Evolutionary conservation across 257 asterid species (phyloP).

Genomic region (Rubia yunnanensis): DNA sequence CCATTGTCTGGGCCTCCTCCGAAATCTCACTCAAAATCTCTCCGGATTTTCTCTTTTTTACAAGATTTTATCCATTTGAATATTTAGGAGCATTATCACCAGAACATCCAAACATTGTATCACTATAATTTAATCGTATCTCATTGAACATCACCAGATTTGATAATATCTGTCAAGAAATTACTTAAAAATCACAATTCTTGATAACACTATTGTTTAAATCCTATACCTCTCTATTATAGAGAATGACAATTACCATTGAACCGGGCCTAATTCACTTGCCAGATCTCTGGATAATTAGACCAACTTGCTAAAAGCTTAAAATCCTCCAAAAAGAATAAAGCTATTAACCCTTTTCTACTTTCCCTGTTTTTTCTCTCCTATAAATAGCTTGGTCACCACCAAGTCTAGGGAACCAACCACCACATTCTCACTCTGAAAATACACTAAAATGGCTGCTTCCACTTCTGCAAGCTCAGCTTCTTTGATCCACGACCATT

Average conservation of each 20-base stretch:
- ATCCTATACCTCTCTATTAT: too few relatives aligned
- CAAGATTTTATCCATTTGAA: too few relatives aligned
- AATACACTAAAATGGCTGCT: slow-evolving; percentile 8
- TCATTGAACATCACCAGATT: too few relatives aligned
- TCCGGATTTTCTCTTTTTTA: not conserved
- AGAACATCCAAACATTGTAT: too few relatives aligned
- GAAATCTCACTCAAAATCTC: not conserved
- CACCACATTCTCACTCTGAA: not conserved
- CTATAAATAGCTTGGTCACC: slow-evolving; percentile 12
- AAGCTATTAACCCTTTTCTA: slow-evolving; percentile 5
- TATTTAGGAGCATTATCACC: too few relatives aligned
- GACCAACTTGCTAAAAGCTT: not conserved
- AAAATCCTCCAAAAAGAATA: slow-evolving; percentile 3
- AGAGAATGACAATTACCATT: too few relatives aligned
- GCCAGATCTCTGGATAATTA: too few relatives aligned
- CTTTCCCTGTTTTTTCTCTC: slow-evolving; percentile 1
- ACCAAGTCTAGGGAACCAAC: slow-evolving; percentile 4
- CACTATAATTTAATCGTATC: too few relatives aligned
- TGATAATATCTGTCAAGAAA: too few relatives aligned
- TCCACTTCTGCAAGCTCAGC: slow-evolving; percentile 2
- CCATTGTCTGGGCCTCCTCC: not conserved
- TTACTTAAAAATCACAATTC: not conserved
- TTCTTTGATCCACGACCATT: slow-evolving; percentile 8
- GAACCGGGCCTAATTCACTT: too few relatives aligned
- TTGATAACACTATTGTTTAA: too few relatives aligned